Conservation (phyloP, 1,139 yeast genomes). For the Nakaseomyces bracarensis region DNA sequence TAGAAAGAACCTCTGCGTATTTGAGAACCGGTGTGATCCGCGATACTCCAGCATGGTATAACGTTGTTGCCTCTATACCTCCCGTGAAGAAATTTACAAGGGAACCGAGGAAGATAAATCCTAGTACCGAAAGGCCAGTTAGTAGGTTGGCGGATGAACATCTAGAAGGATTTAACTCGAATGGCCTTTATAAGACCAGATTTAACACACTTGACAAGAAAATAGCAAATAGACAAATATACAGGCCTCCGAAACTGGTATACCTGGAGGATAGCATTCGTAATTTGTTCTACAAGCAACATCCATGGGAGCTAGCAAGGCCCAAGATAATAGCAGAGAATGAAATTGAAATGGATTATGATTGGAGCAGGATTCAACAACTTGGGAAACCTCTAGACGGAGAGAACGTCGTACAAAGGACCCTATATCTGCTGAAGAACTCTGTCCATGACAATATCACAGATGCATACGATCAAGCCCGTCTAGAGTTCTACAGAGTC, state of each 20-base stretch:
- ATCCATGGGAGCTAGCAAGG: constrained; percentile 96
- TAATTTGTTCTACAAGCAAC: constrained; percentile 76
- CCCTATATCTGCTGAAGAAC: constrained; percentile 55
- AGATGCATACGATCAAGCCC: constrained; percentile 76
- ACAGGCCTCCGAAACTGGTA: constrained; percentile 52
- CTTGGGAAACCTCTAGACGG: constrained; percentile 73
- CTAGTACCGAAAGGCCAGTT: constrained; percentile 24
- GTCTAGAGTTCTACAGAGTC: constrained; percentile 78
- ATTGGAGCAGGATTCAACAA: constrained; percentile 79
- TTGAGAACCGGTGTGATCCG: constrained; percentile 56
- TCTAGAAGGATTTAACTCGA: constrained; percentile 8
- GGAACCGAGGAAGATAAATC: constrained; percentile 38
- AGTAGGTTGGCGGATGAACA: constrained; percentile 16
- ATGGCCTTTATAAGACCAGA: constrained; percentile 46
- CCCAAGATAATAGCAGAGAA: constrained; percentile 84
- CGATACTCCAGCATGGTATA: constrained; percentile 78
- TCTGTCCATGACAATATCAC: constrained; percentile 37
- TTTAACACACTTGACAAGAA: constrained; percentile 28
- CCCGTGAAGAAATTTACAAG: constrained; percentile 55
- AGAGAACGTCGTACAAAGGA: constrained; percentile 89
- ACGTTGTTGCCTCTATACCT: constrained; percentile 72
- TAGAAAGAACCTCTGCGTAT: constrained; percentile 69
- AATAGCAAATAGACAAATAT: constrained; percentile 35
- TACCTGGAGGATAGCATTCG: constrained; percentile 81
- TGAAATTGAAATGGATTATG: constrained; percentile 44